A percentile compares a stretch with the other conserved stretches of the same genome.
Evolutionary conservation across 257 asterid species (phyloP).

Genomic region (Solanum sitiens): DNA sequence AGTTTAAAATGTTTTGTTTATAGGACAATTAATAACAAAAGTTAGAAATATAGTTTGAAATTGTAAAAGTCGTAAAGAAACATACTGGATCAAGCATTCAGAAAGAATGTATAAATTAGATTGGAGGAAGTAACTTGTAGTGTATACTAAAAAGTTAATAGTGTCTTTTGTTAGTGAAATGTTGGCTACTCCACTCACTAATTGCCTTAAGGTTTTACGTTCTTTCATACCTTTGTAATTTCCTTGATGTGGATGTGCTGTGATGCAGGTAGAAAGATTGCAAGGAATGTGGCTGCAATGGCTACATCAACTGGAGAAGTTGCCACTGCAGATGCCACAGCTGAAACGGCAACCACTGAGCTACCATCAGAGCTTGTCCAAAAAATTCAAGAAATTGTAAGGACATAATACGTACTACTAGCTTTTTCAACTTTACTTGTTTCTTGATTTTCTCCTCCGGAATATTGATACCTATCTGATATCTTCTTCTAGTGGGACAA

Average conservation of each 20-base stretch:
- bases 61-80: background rate
- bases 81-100: background rate
- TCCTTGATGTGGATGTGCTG: background rate
- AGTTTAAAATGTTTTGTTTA: background rate
- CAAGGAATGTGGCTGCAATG: constrained; percentile 51
- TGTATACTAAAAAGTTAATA: background rate
- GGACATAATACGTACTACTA: background rate
- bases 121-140: background rate
- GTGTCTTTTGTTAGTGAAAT: background rate
- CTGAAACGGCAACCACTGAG: constrained; percentile 41
- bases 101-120: background rate
- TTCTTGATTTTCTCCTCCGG: background rate
- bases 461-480: background rate
- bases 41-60: background rate
- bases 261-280: constrained; percentile 46
- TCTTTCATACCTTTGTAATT: background rate
- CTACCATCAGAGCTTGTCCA: constrained; percentile 46
- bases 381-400: constrained; percentile 53
- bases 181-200: background rate
- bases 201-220: background rate
- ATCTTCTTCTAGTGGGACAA: constrained; percentile 59
- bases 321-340: constrained; percentile 50
- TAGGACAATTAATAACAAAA: background rate
- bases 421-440: background rate
- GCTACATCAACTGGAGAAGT: constrained; percentile 58